Evolutionary conservation across 495 filamentous ascomycete genomes (phyloP), one percentile per base, ranked within the genome.

Genomic region (Elaphomyces granulatus): DNA sequence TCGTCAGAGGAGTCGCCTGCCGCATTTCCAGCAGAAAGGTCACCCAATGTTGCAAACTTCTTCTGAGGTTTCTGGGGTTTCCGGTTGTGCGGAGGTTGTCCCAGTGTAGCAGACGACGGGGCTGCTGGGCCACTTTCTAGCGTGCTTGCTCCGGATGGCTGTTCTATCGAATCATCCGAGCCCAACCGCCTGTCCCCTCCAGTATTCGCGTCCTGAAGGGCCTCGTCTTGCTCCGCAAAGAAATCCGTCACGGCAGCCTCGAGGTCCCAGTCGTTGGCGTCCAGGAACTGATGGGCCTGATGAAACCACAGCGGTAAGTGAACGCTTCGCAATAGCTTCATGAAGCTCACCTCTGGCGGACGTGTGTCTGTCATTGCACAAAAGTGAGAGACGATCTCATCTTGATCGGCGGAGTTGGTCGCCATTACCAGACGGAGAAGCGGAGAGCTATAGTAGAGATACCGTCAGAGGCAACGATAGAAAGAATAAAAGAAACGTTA

Each of bases 311-410:
- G n/a, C n/a, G n/a, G n/a, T n/a, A n/a, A n/a, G n/a, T n/a, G n/a
- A n/a, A n/a, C n/a, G n/a, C n/a, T n/a, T n/a, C n/a, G n/a, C n/a
- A n/a, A n/a, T n/a, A n/a, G n/a, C n/a, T n/a, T n/a, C n/a, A 20
- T 14, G 28, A 30, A 44, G 46, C 65, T 51, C 68, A 88, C 87
- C 55, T 78, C 69, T 30, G 76, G 60, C 3, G 79, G 56, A 8
- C 68, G 58, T 15, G 71, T 67, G 16, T 78, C 75, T 2, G 86
- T 88, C 50, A 94, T 64, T 37, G 63, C 63, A 55, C 75, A 76
- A 59, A 94, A 87, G 55, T 80, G 66, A 47, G 71, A 70, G 44
- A 90, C 76, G 42, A 82, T 59, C 47, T 71, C 68, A 56, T 87
- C 79, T 42, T 77, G 77, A 48, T 78, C 70, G 21, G 55, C 47